Conservation (phyloP, 1,284 basidiomycete species). For the Chalciporus piperatoides region DNA sequence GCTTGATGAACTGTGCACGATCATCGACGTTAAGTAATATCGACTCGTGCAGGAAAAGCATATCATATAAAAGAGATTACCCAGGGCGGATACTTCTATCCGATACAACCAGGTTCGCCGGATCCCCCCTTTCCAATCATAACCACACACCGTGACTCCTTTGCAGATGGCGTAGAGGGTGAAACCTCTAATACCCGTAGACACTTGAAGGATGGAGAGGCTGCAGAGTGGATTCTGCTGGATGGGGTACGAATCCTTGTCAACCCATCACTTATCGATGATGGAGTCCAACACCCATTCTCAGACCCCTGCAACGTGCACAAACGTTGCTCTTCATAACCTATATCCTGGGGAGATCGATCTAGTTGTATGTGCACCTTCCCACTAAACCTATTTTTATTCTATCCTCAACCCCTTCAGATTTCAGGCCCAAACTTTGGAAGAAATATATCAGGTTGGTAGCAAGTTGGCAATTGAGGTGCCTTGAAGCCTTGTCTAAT, state of each 20-base stretch:
- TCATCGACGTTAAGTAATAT: slow-evolving; percentile 3
- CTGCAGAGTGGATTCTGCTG: slow-evolving; percentile 85
- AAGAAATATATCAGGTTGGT: slow-evolving; percentile 72
- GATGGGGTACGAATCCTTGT: slow-evolving; percentile 59
- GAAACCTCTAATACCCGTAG: slow-evolving; percentile 62
- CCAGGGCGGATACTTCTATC: slow-evolving; percentile 79
- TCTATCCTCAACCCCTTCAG: slow-evolving; percentile 34
- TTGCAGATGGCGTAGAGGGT: slow-evolving; percentile 60
- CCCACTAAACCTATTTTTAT: not conserved
- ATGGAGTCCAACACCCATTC: slow-evolving; percentile 7
- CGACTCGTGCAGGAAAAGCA: slow-evolving; percentile 59
- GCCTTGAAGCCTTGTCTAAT: slow-evolving; percentile 6
- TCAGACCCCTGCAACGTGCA: slow-evolving; percentile 87
- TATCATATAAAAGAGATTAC: slow-evolving; percentile 81
- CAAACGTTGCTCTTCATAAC: slow-evolving; percentile 87
- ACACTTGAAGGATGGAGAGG: slow-evolving; percentile 69
- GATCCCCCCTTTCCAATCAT: not conserved
- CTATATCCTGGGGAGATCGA: slow-evolving; percentile 82
- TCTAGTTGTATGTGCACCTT: slow-evolving; percentile 57
- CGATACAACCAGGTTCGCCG: slow-evolving; percentile 50
- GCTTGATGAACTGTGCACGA: slow-evolving; percentile 1
- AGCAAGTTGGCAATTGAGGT: slow-evolving; percentile 41
- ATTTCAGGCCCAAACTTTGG: slow-evolving; percentile 77
- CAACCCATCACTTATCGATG: slow-evolving; percentile 5
- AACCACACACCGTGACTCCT: slow-evolving; percentile 10